These are phyloP conservation scores for Leccinum subgranulosum DNA, from an alignment of 768 basidiomycete species.

Conservation along the genomic window DNA sequence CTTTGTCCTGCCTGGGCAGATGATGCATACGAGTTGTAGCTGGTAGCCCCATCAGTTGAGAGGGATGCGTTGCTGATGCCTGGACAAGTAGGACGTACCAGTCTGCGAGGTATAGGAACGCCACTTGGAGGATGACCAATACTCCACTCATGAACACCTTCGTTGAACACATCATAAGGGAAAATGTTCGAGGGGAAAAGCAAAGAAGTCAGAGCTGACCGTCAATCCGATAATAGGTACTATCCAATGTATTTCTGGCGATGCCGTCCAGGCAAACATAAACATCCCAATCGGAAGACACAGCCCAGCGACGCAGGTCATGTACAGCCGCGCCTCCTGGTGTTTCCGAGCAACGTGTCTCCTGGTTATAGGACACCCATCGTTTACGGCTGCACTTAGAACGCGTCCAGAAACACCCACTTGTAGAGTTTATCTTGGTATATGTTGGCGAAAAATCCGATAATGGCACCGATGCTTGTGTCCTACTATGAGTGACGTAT, in stretches of 20 bases:
- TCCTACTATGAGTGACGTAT: background rate
- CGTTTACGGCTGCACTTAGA: constrained; percentile 8
- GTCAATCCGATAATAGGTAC: constrained; percentile 26
- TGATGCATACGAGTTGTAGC: constrained; percentile 47
- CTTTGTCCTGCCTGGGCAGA: constrained; percentile 54
- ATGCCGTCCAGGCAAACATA: constrained; percentile 69
- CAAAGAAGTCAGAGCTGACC: constrained; percentile 8
- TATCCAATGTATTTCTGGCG: constrained; percentile 56
- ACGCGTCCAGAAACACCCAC: constrained; percentile 25
- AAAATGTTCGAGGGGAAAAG: background rate
- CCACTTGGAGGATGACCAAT: constrained; percentile 43
- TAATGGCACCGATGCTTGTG: constrained; percentile 47
- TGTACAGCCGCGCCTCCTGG: constrained; percentile 60
- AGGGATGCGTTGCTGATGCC: background rate
- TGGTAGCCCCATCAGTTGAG: constrained; percentile 9
- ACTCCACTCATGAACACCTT: constrained; percentile 40
- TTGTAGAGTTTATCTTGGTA: constrained; percentile 50
- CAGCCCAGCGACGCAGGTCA: constrained; percentile 51
- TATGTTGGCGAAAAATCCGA: constrained; percentile 43
- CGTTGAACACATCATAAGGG: constrained; percentile 2
- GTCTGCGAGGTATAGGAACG: constrained; percentile 50
- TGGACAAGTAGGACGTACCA: constrained; percentile 32
- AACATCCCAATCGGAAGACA: constrained; percentile 58
- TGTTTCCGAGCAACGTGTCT: constrained; percentile 22
- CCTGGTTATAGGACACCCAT: constrained; percentile 20